Evolutionary conservation across 2,329 filamentous ascomycete genomes (phyloP).

Genomic region (Talaromyces funiculosus): DNA sequence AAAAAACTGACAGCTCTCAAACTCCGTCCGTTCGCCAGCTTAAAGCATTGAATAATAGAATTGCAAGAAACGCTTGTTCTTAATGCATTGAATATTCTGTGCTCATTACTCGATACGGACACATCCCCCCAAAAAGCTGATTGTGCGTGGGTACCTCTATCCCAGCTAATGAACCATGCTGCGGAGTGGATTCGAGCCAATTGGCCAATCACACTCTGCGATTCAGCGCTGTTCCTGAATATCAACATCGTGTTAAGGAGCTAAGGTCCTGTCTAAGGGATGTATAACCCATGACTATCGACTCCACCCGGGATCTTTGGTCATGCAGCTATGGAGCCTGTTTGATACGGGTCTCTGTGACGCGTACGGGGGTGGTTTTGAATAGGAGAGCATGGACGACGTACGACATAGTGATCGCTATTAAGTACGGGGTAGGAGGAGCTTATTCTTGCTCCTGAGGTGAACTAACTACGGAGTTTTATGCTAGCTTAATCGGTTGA

Average conservation of each 20-base stretch:
- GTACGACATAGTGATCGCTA: slow-evolving; percentile 2
- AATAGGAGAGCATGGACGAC: neutral
- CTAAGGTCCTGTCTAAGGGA: neutral
- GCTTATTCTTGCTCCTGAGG: neutral
- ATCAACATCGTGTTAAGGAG: neutral
- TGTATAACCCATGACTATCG: neutral
- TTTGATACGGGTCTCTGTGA: neutral
- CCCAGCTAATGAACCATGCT: neutral
- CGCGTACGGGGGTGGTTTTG: no score
- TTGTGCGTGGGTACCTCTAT: neutral
- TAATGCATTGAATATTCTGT: neutral
- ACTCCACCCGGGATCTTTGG: neutral
- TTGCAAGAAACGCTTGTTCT: neutral
- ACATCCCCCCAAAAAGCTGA: neutral
- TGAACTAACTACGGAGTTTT: neutral
- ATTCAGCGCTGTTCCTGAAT: slow-evolving; percentile 4
- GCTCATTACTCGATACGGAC: neutral
- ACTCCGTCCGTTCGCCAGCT: neutral
- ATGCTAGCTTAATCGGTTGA: no score
- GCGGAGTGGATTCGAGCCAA: neutral
- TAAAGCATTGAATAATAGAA: neutral
- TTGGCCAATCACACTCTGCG: neutral
- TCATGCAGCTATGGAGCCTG: neutral
- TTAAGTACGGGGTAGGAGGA: neutral
- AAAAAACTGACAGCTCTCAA: neutral